These are phyloP conservation scores for Monosporascus sp. DNA, from an alignment of 2,329 filamentous ascomycete genomes.

Conservation along the genomic window DNA sequence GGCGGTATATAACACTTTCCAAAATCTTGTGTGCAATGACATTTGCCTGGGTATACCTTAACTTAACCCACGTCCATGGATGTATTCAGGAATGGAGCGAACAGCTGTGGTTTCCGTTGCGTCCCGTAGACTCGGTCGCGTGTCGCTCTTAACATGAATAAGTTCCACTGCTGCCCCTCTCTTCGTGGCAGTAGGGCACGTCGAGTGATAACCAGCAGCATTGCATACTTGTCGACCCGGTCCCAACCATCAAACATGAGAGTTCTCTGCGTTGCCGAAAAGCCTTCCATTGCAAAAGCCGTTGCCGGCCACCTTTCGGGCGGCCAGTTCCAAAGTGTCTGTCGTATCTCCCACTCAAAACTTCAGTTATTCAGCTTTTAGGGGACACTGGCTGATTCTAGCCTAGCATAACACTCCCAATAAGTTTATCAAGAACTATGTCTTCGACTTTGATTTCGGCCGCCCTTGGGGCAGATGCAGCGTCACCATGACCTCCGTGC, in stretches of 20 bases:
- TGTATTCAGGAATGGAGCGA: not conserved
- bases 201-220: conserved; percentile 10
- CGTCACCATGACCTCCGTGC: conserved; percentile 91
- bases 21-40: not conserved
- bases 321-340: conserved; percentile 63
- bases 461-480: conserved; percentile 72
- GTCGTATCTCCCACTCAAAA: conserved; percentile 25
- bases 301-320: conserved; percentile 87
- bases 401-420: conserved; percentile 62
- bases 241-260: conserved; percentile 35
- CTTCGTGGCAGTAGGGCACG: conserved; percentile 6
- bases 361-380: not conserved
- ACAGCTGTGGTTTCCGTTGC: not conserved
- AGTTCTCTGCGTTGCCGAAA: conserved; percentile 73
- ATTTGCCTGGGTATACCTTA: not conserved
- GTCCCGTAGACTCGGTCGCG: not conserved
- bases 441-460: conserved; percentile 84
- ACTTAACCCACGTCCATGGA: not conserved
- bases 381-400: conserved; percentile 6
- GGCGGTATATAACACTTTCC: not conserved
- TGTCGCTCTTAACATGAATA: not conserved
- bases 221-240: conserved; percentile 4
- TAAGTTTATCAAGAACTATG: conserved; percentile 88
- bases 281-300: conserved; percentile 93
- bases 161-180: not conserved